Evolutionary conservation across 2,329 filamentous ascomycete genomes (phyloP).

Genomic region (Cladosporium oxysporum): DNA sequence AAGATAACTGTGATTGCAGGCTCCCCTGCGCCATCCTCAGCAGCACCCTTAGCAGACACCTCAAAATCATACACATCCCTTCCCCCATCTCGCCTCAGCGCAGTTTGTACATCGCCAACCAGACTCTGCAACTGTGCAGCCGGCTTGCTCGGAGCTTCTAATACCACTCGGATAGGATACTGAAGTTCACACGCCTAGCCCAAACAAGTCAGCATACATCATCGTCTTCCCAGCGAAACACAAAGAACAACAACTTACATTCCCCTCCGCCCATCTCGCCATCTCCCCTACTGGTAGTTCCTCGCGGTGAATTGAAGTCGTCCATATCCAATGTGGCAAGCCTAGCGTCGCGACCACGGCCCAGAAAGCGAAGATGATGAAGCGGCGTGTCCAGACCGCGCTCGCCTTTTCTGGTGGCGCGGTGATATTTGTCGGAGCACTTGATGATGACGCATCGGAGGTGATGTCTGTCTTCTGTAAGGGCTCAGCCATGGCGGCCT

Average conservation of each 20-base stretch:
- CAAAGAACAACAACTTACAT: slow-evolving; percentile 57
- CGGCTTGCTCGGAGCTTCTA: slow-evolving; percentile 69
- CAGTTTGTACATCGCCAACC: slow-evolving; percentile 78
- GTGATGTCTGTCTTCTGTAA: background rate
- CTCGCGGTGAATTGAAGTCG: slow-evolving; percentile 88
- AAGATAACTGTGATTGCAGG: background rate
- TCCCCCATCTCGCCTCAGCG: slow-evolving; percentile 82
- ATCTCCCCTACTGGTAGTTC: slow-evolving; percentile 80
- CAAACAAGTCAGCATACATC: background rate
- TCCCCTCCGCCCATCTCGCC: slow-evolving; percentile 88
- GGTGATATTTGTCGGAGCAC: slow-evolving; percentile 42
- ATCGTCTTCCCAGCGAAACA: background rate
- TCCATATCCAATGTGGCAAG: slow-evolving; percentile 93
- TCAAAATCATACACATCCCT: slow-evolving; percentile 82
- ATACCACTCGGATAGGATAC: slow-evolving; percentile 79
- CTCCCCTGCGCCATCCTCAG: background rate
- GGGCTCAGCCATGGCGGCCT: slow-evolving; percentile 10
- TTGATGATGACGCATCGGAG: background rate
- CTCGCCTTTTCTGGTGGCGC: slow-evolving; percentile 69
- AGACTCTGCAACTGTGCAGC: slow-evolving; percentile 70
- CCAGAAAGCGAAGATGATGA: slow-evolving; percentile 89
- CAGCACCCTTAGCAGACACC: slow-evolving; percentile 41
- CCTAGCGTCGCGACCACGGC: slow-evolving; percentile 78
- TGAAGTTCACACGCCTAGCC: slow-evolving; percentile 79
- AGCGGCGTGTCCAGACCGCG: slow-evolving; percentile 67